Conservation (phyloP, 2,329 filamentous ascomycete genomes). For the Pseudogymnoascus sp. region DNA sequence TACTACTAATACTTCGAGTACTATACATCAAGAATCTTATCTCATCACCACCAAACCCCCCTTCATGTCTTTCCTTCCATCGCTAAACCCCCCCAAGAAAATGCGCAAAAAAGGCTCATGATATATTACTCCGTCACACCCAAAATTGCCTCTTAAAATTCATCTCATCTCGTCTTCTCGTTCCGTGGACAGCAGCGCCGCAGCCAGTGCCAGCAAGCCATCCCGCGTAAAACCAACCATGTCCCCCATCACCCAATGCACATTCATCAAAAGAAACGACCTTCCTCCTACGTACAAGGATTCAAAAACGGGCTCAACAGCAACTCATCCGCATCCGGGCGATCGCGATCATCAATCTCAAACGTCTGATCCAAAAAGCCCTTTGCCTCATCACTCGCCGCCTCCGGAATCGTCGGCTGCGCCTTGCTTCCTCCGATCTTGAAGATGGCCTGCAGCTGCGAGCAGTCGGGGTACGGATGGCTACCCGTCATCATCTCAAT, state of each 20-base stretch:
- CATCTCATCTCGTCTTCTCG: neutral
- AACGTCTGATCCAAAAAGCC: conserved; percentile 84
- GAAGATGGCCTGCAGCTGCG: conserved; percentile 95
- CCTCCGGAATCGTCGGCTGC: conserved; percentile 79
- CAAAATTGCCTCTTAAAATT: conserved; percentile 1
- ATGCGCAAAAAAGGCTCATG: conserved; percentile 2
- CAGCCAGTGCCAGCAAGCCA: conserved; percentile 6
- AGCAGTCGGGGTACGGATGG: conserved; percentile 94
- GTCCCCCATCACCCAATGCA: neutral
- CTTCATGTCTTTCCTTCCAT: neutral
- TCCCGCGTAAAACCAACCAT: conserved; percentile 2
- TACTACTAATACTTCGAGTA: conserved; percentile 5
- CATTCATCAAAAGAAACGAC: neutral
- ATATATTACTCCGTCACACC: conserved; percentile 8
- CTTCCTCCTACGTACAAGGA: conserved; percentile 31
- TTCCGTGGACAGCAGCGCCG: neutral
- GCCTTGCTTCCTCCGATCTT: conserved; percentile 89
- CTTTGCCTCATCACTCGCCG: conserved; percentile 75
- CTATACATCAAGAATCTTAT: conserved; percentile 6
- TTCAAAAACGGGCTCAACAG: conserved; percentile 76
- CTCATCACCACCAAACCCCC: neutral
- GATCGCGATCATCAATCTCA: conserved; percentile 87
- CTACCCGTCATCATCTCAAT: conserved; percentile 99
- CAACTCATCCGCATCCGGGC: conserved; percentile 86
- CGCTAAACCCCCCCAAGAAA: neutral